phyloP scores from a whole-genome alignment of 345 rosid species.

The Rhodamnia argentea region DNA sequence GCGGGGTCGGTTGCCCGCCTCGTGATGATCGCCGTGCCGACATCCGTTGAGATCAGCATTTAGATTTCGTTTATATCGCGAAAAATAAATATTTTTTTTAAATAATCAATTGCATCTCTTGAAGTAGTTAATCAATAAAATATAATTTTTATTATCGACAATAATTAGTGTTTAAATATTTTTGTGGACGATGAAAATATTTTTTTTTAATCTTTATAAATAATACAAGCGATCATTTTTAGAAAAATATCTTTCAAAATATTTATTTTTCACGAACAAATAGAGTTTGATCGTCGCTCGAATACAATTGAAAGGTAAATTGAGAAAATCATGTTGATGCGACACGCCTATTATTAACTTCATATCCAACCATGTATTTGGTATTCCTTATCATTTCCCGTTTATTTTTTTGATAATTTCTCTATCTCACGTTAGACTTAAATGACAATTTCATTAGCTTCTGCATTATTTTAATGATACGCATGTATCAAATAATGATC shows the following conservation, averaged over 20 bases:
- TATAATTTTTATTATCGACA: not conserved
- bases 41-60: fast-evolving
- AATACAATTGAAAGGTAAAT: not conserved
- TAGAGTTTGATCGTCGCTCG: fast-evolving
- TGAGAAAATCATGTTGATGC: not conserved
- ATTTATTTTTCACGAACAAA: fast-evolving
- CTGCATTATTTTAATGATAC: fast-evolving
- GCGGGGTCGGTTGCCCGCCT: not conserved
- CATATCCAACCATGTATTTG: not conserved
- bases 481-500: fast-evolving
- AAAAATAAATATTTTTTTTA: too few relatives aligned
- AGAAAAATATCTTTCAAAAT: not conserved
- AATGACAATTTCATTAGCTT: fast-evolving
- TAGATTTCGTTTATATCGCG: fast-evolving
- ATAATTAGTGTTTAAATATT: not conserved
- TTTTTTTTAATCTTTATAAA: too few relatives aligned
- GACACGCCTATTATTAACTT: not conserved
- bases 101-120: fast-evolving
- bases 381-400: not conserved
- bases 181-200: fast-evolving
- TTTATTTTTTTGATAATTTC: not conserved
- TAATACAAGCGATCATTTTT: fast-evolving
- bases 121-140: not conserved
- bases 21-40: not conserved
- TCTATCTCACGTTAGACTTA: not conserved